Percentiles rank a stretch among this genome's conserved stretches.
phyloP scores from a whole-genome alignment of 2,329 filamentous ascomycete species.

The Pseudocercospora ulei region DNA sequence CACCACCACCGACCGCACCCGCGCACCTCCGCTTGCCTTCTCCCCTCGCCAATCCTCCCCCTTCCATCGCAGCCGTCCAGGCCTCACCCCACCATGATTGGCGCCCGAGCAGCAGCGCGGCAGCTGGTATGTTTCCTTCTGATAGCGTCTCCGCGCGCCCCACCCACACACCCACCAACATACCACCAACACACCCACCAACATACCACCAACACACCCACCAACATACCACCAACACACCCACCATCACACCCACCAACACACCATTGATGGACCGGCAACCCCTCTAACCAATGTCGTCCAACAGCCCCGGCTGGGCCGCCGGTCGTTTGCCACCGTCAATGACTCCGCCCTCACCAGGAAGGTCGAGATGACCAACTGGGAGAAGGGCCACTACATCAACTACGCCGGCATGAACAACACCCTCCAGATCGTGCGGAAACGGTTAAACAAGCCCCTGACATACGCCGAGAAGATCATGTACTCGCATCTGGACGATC shows the following conservation, averaged over 20 bases:
- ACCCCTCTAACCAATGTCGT: conserved; percentile 19
- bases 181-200: conserved; percentile 9
- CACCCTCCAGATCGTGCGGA: conserved; percentile 83
- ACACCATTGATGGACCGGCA: conserved; percentile 9
- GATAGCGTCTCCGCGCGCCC: conserved; percentile 19
- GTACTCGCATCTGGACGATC: conserved; percentile 97
- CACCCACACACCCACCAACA: conserved; percentile 8
- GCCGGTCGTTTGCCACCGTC: conserved; percentile 66
- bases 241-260: conserved; percentile 10
- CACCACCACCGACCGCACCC: too few relatives aligned
- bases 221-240: conserved; percentile 10
- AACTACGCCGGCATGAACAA: conserved; percentile 99
- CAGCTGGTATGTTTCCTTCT: conserved; percentile 34
- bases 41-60: conserved; percentile 15
- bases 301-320: conserved; percentile 40
- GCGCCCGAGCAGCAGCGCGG: conserved; percentile 35
- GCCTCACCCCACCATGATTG: conserved; percentile 32
- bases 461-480: conserved; percentile 97
- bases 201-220: conserved; percentile 8
- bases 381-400: conserved; percentile 93
- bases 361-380: conserved; percentile 98
- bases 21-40: conserved; percentile 19
- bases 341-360: conserved; percentile 76
- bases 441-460: conserved; percentile 81
- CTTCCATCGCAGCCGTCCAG: conserved; percentile 21